Percentiles rank a stretch among this genome's conserved stretches.
Conservation (phyloP, 1,139 yeast species). For the Suzukiozyma palmioleophila region DNA sequence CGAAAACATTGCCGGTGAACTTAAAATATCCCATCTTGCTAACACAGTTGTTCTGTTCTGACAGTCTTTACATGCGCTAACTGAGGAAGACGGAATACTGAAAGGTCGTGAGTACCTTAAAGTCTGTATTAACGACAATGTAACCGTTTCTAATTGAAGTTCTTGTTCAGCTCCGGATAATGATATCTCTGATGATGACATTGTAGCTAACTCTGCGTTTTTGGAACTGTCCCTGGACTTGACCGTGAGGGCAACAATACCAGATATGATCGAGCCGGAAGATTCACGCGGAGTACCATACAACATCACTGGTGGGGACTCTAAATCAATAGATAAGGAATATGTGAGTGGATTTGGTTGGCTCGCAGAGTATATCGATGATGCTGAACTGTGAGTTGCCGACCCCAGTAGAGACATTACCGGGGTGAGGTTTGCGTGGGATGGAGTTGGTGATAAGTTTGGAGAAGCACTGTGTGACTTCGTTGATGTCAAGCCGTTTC, state of each 20-base stretch:
- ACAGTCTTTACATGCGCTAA: slow-evolving; percentile 58
- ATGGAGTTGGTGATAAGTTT: background rate
- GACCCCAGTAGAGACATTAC: slow-evolving; percentile 6
- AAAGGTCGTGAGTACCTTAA: slow-evolving; percentile 65
- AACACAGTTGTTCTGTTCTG: slow-evolving; percentile 50
- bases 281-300: slow-evolving; percentile 78
- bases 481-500: slow-evolving; percentile 1
- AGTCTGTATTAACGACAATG: slow-evolving; percentile 66
- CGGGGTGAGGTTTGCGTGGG: slow-evolving; percentile 3
- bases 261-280: slow-evolving; percentile 82
- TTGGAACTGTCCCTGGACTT: slow-evolving; percentile 1
- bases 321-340: slow-evolving; percentile 56
- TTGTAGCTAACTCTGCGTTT: background rate
- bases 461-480: background rate
- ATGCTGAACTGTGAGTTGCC: slow-evolving; percentile 4
- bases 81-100: slow-evolving; percentile 45
- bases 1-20: slow-evolving; percentile 49
- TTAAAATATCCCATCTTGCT: slow-evolving; percentile 86
- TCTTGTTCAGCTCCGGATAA: slow-evolving; percentile 13
- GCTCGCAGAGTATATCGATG: background rate
- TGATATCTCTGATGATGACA: background rate
- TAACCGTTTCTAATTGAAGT: slow-evolving; percentile 49
- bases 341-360: slow-evolving; percentile 7
- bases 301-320: slow-evolving; percentile 85
- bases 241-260: slow-evolving; percentile 45